phyloP scores from a whole-genome alignment of 2,329 filamentous ascomycete species.

The Pseudophaeomoniella oleicola region DNA sequence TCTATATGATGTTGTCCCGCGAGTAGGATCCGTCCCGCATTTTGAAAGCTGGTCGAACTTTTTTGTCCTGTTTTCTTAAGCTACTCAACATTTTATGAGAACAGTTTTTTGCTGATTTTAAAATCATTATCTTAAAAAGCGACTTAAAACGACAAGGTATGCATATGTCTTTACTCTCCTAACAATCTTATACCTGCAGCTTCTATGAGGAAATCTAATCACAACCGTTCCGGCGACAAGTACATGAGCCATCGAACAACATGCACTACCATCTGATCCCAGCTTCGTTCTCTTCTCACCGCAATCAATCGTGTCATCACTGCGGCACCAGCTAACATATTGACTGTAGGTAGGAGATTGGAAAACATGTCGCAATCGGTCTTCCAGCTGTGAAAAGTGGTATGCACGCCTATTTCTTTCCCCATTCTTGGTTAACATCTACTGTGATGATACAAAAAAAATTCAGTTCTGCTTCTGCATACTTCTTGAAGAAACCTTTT shows the following conservation, averaged over 20 bases:
- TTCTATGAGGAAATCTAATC: constrained; percentile 26
- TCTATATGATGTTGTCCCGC: too few species aligned
- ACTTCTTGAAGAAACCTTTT: constrained; percentile 42
- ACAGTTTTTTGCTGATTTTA: too few species aligned
- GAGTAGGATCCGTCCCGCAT: too few species aligned
- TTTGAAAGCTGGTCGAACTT: too few species aligned
- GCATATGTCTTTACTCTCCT: background rate
- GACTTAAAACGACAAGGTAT: constrained; percentile 16
- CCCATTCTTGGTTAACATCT: too few species aligned
- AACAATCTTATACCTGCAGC: background rate
- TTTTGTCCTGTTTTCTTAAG: too few species aligned
- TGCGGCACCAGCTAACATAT: background rate
- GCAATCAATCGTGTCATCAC: constrained; percentile 2
- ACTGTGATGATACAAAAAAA: constrained; percentile 35
- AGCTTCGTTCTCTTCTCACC: constrained; percentile 3
- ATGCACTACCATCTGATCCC: constrained; percentile 47
- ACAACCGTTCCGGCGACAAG: constrained; percentile 37
- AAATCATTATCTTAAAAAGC: too few species aligned
- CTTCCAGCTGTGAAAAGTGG: background rate
- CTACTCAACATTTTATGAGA: too few species aligned
- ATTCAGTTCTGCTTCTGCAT: constrained; percentile 52
- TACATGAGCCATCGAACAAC: constrained; percentile 42
- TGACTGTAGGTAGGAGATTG: background rate
- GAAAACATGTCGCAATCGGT: background rate
- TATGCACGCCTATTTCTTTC: background rate